Percentiles rank a stretch among this genome's conserved stretches.
These are phyloP conservation scores for Durusdinium trenchii DNA, from an alignment of 73 alveolate species.

Conservation along the genomic window DNA sequence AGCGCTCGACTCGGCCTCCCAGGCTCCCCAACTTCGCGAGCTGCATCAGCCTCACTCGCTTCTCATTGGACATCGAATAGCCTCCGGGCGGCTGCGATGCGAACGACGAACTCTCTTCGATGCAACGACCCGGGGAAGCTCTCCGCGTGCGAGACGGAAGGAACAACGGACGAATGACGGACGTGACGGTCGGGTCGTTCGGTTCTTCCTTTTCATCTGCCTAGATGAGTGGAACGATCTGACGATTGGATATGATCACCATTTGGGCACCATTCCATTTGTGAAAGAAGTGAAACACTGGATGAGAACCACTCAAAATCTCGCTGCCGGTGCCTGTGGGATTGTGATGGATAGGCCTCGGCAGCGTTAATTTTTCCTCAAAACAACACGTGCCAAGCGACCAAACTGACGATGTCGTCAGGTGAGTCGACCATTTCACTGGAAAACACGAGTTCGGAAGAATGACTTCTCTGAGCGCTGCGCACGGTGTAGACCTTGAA, in stretches of 20 bases:
- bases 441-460: neutral
- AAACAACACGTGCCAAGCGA: too few relatives aligned
- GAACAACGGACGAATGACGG: neutral
- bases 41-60: conserved; percentile 80
- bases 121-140: neutral
- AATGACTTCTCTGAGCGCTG: neutral
- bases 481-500: conserved; percentile 53
- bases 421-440: too few relatives aligned
- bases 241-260: neutral
- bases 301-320: too few relatives aligned
- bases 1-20: too few relatives aligned
- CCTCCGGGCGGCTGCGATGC: conserved; percentile 58
- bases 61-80: conserved; percentile 72
- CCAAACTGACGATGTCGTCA: too few relatives aligned
- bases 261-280: neutral
- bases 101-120: neutral
- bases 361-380: too few relatives aligned
- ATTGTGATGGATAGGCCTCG: conserved; percentile 78
- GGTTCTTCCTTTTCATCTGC: neutral
- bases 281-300: neutral
- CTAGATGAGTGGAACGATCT: neutral
- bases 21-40: conserved; percentile 43
- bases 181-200: neutral
- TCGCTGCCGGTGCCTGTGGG: conserved; percentile 38
- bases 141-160: neutral